Base-by-base conservation (phyloP, 1,139 yeast genomes). In the Diutina pseudorugosa region DNA sequence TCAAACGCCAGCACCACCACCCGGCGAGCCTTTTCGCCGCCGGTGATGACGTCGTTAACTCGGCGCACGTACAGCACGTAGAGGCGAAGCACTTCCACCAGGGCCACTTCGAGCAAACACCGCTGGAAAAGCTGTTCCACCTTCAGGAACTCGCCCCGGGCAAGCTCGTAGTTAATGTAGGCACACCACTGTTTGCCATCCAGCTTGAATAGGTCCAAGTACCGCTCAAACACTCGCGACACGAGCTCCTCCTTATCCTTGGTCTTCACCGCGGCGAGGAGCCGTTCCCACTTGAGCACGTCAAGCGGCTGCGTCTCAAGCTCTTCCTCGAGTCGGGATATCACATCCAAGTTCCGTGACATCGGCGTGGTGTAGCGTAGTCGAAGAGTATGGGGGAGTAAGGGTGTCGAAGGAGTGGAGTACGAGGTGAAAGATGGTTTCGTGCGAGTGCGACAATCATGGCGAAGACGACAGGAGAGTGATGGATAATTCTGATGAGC, bases 1-100 rank as follows among this genome's bases (percentile, higher is more conserved):
- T 89, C 95, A 64, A 84, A 93, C 0, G 97, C 95, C 62, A 83
- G 85, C 25, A 84, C 73, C 11, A 91, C 88, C 2, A 79, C 76
- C 7, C 83, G 79, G 57, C 96, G 75, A 0, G 96, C 94, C 57
- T 80, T 82, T 60, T 87, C 95, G 40, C 95, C 95, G 25, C 94
- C 95, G 2, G 93, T 84, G 51, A 83, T 78, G 23, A 86, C 76
- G 62, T 87, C 88, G 63, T 90, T 87, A 45, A 82, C 84, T 56
- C 93, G 75, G 57, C 93, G 80, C 48, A 88, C 90, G 62, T 88
- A 90, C 47, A 80, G 80, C 41, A 93, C 79, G 64, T 93, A 93
- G 42, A 79, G 69, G 52, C 82, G 74, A 82, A 94, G 91, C 40
- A 93, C 69, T 40, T 79, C 79, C 44, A 87, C 82, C 59, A 80